Percentiles rank a stretch among this genome's conserved stretches.
These are phyloP conservation scores for Boletales sp. DNA, from an alignment of 768 basidiomycete genomes.

Conservation along the genomic window DNA sequence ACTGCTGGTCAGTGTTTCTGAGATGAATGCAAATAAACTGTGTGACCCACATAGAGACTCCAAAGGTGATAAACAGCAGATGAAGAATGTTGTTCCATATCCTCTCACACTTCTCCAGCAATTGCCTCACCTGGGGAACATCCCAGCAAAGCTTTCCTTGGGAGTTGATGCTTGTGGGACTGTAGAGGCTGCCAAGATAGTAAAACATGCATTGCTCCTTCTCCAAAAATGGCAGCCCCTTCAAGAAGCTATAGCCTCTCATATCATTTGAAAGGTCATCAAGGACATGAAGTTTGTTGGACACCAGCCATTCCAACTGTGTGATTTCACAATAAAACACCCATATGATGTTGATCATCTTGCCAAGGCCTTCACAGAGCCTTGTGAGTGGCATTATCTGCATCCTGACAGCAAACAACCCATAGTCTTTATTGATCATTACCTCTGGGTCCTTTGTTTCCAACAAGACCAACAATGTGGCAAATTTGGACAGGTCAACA, in stretches of 20 bases:
- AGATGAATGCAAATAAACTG: neutral
- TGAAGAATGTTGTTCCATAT: neutral
- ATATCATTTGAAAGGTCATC: neutral
- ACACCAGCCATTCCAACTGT: neutral
- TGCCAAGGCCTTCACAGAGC: neutral
- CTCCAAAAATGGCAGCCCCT: neutral
- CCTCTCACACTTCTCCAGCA: neutral
- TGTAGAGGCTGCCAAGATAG: neutral
- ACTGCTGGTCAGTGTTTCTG: neutral
- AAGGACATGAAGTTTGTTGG: neutral
- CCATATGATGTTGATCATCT: neutral
- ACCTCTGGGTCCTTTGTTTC: neutral
- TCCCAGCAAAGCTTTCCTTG: neutral
- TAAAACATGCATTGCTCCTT: neutral
- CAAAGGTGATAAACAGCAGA: neutral
- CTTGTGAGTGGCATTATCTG: neutral
- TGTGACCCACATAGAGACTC: neutral
- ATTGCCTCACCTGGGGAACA: constrained; percentile 6
- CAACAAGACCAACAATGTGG: neutral
- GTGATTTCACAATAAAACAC: neutral
- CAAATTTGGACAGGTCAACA: neutral
- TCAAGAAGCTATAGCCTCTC: neutral
- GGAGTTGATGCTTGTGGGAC: neutral
- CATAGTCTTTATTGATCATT: neutral
- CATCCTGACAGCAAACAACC: neutral